Base-by-base conservation (phyloP, 352 stramenopile species). In the Phytophthora vignae region DNA sequence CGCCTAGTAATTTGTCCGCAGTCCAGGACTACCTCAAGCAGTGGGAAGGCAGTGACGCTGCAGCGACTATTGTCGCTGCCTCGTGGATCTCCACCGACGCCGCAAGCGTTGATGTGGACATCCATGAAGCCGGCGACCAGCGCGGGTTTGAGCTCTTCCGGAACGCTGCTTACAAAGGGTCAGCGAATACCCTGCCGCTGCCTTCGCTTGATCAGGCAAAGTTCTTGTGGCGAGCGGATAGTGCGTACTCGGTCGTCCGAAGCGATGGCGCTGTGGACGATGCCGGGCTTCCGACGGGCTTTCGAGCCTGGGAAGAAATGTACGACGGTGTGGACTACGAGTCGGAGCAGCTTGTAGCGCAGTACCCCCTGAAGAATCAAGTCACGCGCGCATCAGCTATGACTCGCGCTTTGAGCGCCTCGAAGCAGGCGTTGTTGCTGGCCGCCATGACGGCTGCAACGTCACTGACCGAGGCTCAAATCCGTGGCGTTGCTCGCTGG, bases 301-400 rank as follows among this genome's bases (percentile, higher is more conserved):
- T 91, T 48, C 60, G 61, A 17, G 85, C 83, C 0, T 93, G 85
- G 85, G 71, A 79, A 68, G 82, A 89, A 33, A 73, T 93, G 14
- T 89, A 90, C 38, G 72, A 88, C 22, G 85, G 83, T 7, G 22
- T 69, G 0, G 83, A 93, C 49, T 87, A 69, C 9, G 88, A 83
- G 27, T 90, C 82, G 0, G 83, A 90, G 46, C 56, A 77, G 11
- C 58, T 92, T 0, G 48, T 83, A 1, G 15, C 56, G 5, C 69
- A 76, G n/a, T 90, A 86, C 46, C 82, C 85, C 1, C 42, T 73
- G 0, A 66, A 76, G 17, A 71, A 74, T 12, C 53, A 67, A 25
- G 57, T 80, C 3, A 22, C 71, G 2, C 49, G 52, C 3, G 42
- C 78, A 21, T 31, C 12, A 6, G 63, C 31, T 0, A 75, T 80